Evolutionary conservation across 169 alveolate species (phyloP).

Genomic region (Cryptosporidium meleagridis): DNA sequence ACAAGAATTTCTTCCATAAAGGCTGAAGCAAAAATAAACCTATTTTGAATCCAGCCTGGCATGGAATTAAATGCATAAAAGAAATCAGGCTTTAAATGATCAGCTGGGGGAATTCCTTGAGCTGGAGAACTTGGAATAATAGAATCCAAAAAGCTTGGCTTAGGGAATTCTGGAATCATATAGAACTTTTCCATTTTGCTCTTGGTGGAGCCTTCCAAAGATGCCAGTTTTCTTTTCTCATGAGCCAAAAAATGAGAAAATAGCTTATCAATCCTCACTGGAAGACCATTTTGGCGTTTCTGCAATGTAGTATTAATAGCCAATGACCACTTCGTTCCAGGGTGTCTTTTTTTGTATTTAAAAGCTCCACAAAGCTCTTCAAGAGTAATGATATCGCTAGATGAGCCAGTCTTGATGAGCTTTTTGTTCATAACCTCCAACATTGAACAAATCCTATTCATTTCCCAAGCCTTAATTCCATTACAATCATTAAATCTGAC

Average conservation of each 20-base stretch:
- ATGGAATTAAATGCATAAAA: constrained; percentile 45
- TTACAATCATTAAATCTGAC: constrained; percentile 46
- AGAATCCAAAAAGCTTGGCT: constrained; percentile 29
- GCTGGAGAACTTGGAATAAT: constrained; percentile 59
- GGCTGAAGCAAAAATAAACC: constrained; percentile 50
- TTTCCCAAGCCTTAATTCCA: constrained; percentile 40
- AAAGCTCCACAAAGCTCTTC: constrained; percentile 74
- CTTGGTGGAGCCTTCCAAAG: constrained; percentile 25
- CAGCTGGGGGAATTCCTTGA: constrained; percentile 41
- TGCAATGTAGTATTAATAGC: constrained; percentile 62
- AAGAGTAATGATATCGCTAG: constrained; percentile 12
- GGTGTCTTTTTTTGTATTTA: constrained; percentile 19
- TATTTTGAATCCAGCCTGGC: constrained; percentile 48
- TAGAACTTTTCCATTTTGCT: constrained; percentile 32
- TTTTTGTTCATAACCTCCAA: constrained; percentile 64
- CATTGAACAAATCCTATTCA: constrained; percentile 59
- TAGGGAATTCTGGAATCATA: constrained; percentile 33
- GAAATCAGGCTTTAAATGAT: not conserved
- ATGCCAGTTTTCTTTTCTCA: constrained; percentile 11
- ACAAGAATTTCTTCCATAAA: constrained; percentile 30
- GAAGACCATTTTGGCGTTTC: not conserved
- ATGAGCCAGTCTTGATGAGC: constrained; percentile 26
- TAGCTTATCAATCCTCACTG: constrained; percentile 48
- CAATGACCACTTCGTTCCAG: constrained; percentile 32
- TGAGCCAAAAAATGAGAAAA: constrained; percentile 51